Percentiles rank a stretch among this genome's conserved stretches.
Conservation (phyloP, 1,284 basidiomycete species). For the Cryptococcus sp. region DNA sequence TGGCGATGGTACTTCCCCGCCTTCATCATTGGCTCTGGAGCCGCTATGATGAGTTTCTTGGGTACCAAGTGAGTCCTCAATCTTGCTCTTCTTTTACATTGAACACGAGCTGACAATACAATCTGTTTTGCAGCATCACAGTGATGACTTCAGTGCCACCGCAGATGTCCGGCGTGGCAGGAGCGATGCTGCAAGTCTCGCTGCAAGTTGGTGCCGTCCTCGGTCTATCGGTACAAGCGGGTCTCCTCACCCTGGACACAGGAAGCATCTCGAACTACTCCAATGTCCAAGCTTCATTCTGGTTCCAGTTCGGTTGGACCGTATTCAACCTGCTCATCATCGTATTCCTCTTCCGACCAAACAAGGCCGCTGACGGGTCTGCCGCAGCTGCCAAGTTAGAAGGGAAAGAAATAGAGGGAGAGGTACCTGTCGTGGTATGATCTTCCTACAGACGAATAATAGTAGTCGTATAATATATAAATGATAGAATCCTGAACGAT, state of each 20-base stretch:
- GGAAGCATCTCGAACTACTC: constrained; percentile 36
- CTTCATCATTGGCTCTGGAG: constrained; percentile 23
- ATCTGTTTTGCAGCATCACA: constrained; percentile 28
- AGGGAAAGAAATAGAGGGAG: background rate
- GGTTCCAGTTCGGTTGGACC: constrained; percentile 49
- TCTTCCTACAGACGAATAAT: too few relatives aligned
- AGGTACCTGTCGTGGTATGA: background rate
- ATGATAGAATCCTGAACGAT: too few relatives aligned
- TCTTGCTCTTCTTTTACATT: background rate
- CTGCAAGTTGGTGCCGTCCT: constrained; percentile 46
- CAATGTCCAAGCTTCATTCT: constrained; percentile 43
- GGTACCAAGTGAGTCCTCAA: constrained; percentile 22
- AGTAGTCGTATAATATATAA: too few relatives aligned
- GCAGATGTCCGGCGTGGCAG: constrained; percentile 44
- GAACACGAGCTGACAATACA: background rate
- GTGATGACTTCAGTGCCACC: constrained; percentile 45
- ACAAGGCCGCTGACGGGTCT: constrained; percentile 13
- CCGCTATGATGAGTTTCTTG: constrained; percentile 23
- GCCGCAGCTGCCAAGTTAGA: background rate
- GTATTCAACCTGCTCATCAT: constrained; percentile 37
- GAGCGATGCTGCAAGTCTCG: constrained; percentile 46
- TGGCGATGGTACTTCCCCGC: constrained; percentile 30
- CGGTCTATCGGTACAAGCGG: constrained; percentile 47
- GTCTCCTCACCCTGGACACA: constrained; percentile 43
- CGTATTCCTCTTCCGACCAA: constrained; percentile 33